These are phyloP conservation scores for Alternaria novae-zelandiae DNA, from an alignment of 2,329 filamentous ascomycete species.

Conservation along the genomic window DNA sequence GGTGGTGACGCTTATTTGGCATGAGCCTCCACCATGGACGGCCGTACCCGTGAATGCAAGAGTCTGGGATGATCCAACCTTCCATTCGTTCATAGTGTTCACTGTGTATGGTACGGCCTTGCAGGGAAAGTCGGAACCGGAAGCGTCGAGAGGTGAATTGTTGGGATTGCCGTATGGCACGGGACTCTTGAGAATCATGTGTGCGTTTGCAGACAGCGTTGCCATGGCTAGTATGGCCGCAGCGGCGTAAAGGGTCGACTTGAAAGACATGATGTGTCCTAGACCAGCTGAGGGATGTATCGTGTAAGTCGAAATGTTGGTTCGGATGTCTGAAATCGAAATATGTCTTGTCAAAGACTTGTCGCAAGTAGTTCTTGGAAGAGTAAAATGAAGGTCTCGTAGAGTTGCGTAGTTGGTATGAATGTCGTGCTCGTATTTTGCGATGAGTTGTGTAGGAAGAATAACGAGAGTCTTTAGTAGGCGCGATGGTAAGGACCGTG, in stretches of 20 bases:
- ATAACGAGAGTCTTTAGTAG: slow-evolving; percentile 18
- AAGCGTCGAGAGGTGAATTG: slow-evolving; percentile 67
- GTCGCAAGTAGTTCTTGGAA: slow-evolving; percentile 1
- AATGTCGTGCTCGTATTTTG: slow-evolving; percentile 14
- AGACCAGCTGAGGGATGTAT: slow-evolving; percentile 8
- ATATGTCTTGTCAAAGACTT: slow-evolving; percentile 6
- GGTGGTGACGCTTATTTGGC: slow-evolving; percentile 82
- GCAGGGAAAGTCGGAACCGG: slow-evolving; percentile 80
- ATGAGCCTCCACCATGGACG: slow-evolving; percentile 87
- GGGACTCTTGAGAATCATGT: slow-evolving; percentile 77
- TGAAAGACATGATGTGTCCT: slow-evolving; percentile 14
- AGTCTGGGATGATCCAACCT: slow-evolving; percentile 65
- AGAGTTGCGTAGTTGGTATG: slow-evolving; percentile 4
- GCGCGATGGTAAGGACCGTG: not conserved
- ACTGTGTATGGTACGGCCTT: slow-evolving; percentile 60
- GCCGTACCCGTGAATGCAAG: slow-evolving; percentile 75
- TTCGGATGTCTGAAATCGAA: slow-evolving; percentile 1
- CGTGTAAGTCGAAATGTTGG: slow-evolving; percentile 8
- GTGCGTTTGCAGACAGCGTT: slow-evolving; percentile 64
- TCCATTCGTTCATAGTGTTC: slow-evolving; percentile 64
- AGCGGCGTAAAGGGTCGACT: slow-evolving; percentile 16
- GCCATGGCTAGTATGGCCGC: slow-evolving; percentile 53
- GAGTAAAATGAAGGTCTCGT: not conserved
- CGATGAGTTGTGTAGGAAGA: slow-evolving; percentile 16
- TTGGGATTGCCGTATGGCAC: slow-evolving; percentile 63